Evolutionary conservation across 805 yeast species (phyloP).

Genomic region (Candida berthetii): DNA sequence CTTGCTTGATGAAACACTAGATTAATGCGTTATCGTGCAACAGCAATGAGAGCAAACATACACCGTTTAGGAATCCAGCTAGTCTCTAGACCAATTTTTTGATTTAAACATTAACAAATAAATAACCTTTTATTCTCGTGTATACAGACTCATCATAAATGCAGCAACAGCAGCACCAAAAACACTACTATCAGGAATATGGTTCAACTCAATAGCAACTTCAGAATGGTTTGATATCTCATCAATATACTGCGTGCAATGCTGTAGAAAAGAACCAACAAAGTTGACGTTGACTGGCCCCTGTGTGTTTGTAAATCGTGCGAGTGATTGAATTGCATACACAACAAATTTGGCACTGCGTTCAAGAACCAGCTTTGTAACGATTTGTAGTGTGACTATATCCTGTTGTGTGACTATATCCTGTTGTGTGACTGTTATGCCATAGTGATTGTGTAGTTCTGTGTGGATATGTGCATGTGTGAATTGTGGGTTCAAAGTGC

Average conservation of each 20-base stretch:
- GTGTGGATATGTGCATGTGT: neutral
- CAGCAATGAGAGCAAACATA: too few relatives aligned
- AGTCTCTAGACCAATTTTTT: too few relatives aligned
- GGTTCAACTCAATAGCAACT: slow-evolving; percentile 29
- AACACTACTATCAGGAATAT: slow-evolving; percentile 39
- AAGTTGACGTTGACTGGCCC: slow-evolving; percentile 31
- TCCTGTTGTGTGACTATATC: slow-evolving; percentile 18
- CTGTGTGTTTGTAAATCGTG: too few relatives aligned
- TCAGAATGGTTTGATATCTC: slow-evolving; percentile 21
- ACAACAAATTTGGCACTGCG: slow-evolving; percentile 24
- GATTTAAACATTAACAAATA: too few relatives aligned
- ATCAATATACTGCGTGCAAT: slow-evolving; percentile 33
- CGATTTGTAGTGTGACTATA: slow-evolving; percentile 19
- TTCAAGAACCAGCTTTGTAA: slow-evolving; percentile 31
- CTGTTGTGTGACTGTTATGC: neutral
- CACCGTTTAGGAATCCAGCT: too few relatives aligned
- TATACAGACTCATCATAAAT: slow-evolving; percentile 1
- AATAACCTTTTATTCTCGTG: too few relatives aligned
- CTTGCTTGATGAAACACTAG: too few relatives aligned
- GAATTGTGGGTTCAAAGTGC: neutral
- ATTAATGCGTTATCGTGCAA: too few relatives aligned
- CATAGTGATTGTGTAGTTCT: neutral
- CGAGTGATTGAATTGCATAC: slow-evolving; percentile 7
- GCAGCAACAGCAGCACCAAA: slow-evolving; percentile 54
- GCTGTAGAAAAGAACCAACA: slow-evolving; percentile 45